Conservation (phyloP, 2,329 filamentous ascomycete species). For the Amphichorda felina region DNA sequence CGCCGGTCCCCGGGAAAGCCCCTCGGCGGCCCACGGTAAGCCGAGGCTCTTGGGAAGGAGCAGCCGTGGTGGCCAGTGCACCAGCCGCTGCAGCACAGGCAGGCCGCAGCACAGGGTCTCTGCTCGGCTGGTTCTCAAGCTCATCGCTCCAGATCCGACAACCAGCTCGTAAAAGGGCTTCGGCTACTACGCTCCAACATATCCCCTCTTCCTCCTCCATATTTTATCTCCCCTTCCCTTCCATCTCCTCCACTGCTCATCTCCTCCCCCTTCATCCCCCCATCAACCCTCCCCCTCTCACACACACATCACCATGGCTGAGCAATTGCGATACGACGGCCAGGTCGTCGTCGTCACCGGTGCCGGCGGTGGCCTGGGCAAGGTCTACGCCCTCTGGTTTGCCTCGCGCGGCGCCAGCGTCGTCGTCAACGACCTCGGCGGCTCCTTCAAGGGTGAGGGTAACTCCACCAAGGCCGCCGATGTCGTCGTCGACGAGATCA, state of each 20-base stretch:
- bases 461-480: slow-evolving; percentile 77
- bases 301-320: slow-evolving; percentile 38
- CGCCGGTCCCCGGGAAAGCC: not conserved
- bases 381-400: slow-evolving; percentile 82
- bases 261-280: not conserved
- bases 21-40: not conserved
- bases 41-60: not conserved
- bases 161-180: not conserved
- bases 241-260: slow-evolving; percentile 1
- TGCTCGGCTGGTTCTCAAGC: not conserved
- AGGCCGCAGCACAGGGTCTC: too few relatives aligned
- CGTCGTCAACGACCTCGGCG: slow-evolving; percentile 93
- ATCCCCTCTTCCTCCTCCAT: not conserved
- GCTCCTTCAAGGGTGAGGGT: slow-evolving; percentile 87
- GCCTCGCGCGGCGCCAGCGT: slow-evolving; percentile 84
- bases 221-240: not conserved
- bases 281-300: slow-evolving; percentile 1
- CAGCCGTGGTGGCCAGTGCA: too few relatives aligned
- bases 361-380: slow-evolving; percentile 68
- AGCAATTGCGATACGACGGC: slow-evolving; percentile 68
- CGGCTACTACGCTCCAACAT: too few relatives aligned
- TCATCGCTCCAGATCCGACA: not conserved
- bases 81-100: too few relatives aligned
- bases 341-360: slow-evolving; percentile 77
- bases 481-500: slow-evolving; percentile 74